Conservation (phyloP, 108 stramenopile genomes). For the Conticribra guillardii region DNA sequence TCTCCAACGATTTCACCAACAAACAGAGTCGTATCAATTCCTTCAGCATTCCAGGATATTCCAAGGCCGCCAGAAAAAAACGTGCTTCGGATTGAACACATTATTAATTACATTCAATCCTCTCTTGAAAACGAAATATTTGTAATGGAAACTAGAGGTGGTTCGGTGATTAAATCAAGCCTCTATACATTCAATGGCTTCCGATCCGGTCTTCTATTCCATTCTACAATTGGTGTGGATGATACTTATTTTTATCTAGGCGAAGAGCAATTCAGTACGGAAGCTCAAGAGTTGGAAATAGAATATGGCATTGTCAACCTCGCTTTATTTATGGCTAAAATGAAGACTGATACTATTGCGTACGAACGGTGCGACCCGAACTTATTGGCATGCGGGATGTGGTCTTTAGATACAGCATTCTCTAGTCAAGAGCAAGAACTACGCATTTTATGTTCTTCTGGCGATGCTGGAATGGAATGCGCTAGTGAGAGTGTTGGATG, state of each 20-base stretch:
- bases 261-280: not conserved
- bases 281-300: not conserved
- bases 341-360: constrained; percentile 20
- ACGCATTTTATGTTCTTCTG: constrained; percentile 19
- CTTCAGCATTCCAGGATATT: not conserved
- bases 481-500: constrained; percentile 16
- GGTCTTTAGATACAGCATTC: constrained; percentile 19
- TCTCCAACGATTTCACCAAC: not conserved
- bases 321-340: constrained; percentile 23
- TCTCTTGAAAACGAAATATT: constrained; percentile 18
- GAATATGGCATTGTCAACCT: constrained; percentile 24
- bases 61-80: constrained; percentile 11
- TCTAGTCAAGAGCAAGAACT: not conserved
- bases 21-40: constrained; percentile 6
- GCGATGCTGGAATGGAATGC: constrained; percentile 20
- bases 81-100: not conserved
- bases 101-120: not conserved
- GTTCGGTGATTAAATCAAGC: constrained; percentile 7
- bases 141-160: constrained; percentile 16
- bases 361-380: constrained; percentile 20
- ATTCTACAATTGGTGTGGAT: constrained; percentile 6
- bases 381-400: constrained; percentile 24
- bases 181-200: constrained; percentile 25
- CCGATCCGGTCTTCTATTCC: constrained; percentile 6
- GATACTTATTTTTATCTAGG: constrained; percentile 20